Percentiles rank a stretch among this genome's conserved stretches.
Evolutionary conservation across 139 green algal species (phyloP).

Genomic region (Coelastrella sp.): DNA sequence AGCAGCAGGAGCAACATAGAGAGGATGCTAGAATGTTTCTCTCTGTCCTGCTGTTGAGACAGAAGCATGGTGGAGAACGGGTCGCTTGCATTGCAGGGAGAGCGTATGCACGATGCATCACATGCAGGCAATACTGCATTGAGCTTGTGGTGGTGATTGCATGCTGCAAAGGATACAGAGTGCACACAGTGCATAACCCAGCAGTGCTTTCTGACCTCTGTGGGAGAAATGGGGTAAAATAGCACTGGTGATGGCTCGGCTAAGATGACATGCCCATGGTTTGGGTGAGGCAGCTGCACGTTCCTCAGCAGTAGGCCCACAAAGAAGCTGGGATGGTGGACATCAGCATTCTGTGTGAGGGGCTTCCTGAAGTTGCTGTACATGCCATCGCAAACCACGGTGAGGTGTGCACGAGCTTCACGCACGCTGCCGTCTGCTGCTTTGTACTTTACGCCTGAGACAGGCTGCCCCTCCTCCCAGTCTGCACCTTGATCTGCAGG

Average conservation of each 20-base stretch:
- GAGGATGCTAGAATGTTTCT: background rate
- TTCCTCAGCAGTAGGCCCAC: constrained; percentile 90
- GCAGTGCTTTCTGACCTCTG: constrained; percentile 72
- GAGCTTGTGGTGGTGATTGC: background rate
- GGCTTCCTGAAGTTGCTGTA: constrained; percentile 91
- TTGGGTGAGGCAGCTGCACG: constrained; percentile 80
- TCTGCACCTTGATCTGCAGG: constrained; percentile 77
- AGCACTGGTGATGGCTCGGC: constrained; percentile 95
- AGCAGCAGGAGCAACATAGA: background rate
- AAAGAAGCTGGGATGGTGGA: constrained; percentile 93
- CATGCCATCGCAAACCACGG: constrained; percentile 98
- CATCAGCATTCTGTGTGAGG: constrained; percentile 68
- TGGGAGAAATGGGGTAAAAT: constrained; percentile 97
- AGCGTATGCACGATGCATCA: background rate
- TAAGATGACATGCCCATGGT: constrained; percentile 97
- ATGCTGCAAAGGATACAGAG: background rate
- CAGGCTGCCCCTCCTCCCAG: constrained; percentile 83
- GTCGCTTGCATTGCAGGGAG: no score
- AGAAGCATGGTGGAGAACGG: no score
- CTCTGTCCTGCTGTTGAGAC: background rate
- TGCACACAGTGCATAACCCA: background rate
- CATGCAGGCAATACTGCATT: background rate
- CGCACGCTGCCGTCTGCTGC: constrained; percentile 51
- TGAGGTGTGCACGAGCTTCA: constrained; percentile 81
- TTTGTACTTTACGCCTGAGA: constrained; percentile 92